Conservation (phyloP, 2,329 filamentous ascomycete genomes). For the Lasiodiplodia theobromae region DNA sequence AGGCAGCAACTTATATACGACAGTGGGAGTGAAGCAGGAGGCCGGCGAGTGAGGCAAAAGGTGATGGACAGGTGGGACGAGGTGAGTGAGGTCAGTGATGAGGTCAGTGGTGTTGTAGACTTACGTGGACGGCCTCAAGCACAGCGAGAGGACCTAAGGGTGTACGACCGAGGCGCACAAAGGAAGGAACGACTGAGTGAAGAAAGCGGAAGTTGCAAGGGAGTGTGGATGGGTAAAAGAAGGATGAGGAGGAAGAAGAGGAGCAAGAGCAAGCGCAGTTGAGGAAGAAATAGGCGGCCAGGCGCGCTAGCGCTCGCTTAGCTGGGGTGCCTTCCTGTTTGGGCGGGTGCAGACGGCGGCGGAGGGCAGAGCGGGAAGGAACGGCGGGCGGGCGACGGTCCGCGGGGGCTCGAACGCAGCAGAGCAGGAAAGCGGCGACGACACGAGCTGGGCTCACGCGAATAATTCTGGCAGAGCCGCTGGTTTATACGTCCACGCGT, state of each 20-base stretch:
- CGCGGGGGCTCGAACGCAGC: constrained; percentile 5
- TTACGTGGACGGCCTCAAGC: constrained; percentile 27
- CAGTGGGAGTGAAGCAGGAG: not conserved
- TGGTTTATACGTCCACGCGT: constrained; percentile 16
- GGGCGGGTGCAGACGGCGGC: not conserved
- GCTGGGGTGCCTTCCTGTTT: constrained; percentile 1
- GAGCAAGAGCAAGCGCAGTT: not conserved
- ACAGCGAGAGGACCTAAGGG: constrained; percentile 16
- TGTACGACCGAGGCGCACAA: constrained; percentile 13
- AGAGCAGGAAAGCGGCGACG: not conserved
- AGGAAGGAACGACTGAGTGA: constrained; percentile 3
- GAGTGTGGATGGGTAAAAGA: not conserved
- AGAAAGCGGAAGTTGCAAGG: constrained; percentile 2
- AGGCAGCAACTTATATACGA: not conserved
- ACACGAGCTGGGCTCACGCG: not conserved
- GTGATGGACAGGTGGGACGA: constrained; percentile 3
- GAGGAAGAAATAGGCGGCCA: constrained; percentile 4
- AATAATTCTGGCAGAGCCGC: constrained; percentile 7
- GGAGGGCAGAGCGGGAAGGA: not conserved
- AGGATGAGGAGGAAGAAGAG: not conserved
- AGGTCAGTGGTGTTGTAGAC: not conserved
- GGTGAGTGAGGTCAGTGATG: not conserved
- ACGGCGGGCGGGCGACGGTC: not conserved
- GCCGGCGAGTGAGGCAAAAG: constrained; percentile 2
- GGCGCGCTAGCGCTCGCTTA: constrained; percentile 17